Base-by-base conservation (phyloP, 495 filamentous ascomycete genomes). In the Penicillium waksmanii region DNA sequence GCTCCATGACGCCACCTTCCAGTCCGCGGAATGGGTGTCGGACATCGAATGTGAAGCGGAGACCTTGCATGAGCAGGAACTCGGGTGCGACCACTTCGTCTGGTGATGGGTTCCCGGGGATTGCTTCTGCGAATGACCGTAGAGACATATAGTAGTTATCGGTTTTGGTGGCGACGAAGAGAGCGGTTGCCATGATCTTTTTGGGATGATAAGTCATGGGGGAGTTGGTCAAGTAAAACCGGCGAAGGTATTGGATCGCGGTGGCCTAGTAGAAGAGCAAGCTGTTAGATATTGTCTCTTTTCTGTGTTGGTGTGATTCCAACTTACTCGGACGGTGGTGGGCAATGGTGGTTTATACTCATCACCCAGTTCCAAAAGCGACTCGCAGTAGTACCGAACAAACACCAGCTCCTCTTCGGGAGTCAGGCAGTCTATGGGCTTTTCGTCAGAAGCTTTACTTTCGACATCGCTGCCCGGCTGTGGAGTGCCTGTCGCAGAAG, bases 171-270 rank as follows among this genome's bases (percentile, higher is more conserved):
- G 90, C 92, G 58, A 98, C 87, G 81, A 94, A 97, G 58, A 98
- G 82, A 40, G 91, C 89, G 36, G 91, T 89, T 27, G 89, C 85
- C 65, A 96, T 85, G 70, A 98, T 93, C 55, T 87, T 84, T 61
- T 89, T 89, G 0, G 93, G 93, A 60, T 92, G 90, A 70, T 97
- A 96, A 38, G 93, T 97, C 89, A 98, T 94, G 56, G 91, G 85
- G 36, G 90, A 95, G 74, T 96, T 96, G 59, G 88, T 91, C 23
- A 97, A 83, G 75, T 97, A 98, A 81, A 98, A 97, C 55, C 95
- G 89, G 53, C 89, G 87, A 46, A 98, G 85, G 73, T 93, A 97
- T 73, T 94, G 90, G 44, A 95, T 88, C 33, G 92, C 92, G 31
- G 96, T 98, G 8, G 93, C 91, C 84, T 90, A 3, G 40, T 23